These are phyloP conservation scores for Staphylotrichum longicolle DNA, from an alignment of 495 filamentous ascomycete genomes.

Conservation along the genomic window DNA sequence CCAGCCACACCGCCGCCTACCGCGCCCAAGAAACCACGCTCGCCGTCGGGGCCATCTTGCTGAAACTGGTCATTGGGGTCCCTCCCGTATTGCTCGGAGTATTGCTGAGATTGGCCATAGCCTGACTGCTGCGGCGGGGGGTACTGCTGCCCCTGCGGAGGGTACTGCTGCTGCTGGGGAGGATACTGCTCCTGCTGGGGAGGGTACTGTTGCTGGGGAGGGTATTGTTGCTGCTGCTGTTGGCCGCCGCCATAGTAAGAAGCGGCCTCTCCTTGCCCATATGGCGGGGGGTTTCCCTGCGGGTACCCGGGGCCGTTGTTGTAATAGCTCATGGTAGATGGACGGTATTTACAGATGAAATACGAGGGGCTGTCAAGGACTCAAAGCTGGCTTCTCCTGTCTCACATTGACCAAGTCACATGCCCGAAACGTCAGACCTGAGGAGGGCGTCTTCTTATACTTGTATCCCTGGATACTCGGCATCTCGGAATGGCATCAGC, in stretches of 20 bases:
- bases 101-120: slow-evolving; percentile 13
- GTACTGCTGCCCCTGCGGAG: slow-evolving; percentile 25
- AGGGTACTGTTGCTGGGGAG: slow-evolving; percentile 17
- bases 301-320: slow-evolving; percentile 17
- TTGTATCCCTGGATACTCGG: too few species aligned
- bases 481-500: too few species aligned
- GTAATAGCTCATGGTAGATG: slow-evolving; percentile 18
- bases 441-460: too few species aligned
- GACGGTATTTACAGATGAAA: neutral
- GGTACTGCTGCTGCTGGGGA: slow-evolving; percentile 7
- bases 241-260: slow-evolving; percentile 23
- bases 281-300: slow-evolving; percentile 8
- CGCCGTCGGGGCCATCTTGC: slow-evolving; percentile 30
- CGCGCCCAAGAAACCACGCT: slow-evolving; percentile 38
- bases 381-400: neutral
- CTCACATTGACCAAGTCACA: too few species aligned
- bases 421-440: too few species aligned
- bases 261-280: slow-evolving; percentile 24
- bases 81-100: slow-evolving; percentile 18
- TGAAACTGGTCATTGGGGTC: slow-evolving; percentile 17
- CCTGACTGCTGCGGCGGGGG: slow-evolving; percentile 25
- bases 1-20: slow-evolving; percentile 37
- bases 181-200: neutral
- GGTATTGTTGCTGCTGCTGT: slow-evolving; percentile 20
- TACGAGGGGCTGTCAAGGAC: neutral